A percentile compares a stretch with the other conserved stretches of the same genome.
These are phyloP conservation scores for Lodderomyces elongisporus DNA, from an alignment of 1,139 yeast species.

Conservation along the genomic window DNA sequence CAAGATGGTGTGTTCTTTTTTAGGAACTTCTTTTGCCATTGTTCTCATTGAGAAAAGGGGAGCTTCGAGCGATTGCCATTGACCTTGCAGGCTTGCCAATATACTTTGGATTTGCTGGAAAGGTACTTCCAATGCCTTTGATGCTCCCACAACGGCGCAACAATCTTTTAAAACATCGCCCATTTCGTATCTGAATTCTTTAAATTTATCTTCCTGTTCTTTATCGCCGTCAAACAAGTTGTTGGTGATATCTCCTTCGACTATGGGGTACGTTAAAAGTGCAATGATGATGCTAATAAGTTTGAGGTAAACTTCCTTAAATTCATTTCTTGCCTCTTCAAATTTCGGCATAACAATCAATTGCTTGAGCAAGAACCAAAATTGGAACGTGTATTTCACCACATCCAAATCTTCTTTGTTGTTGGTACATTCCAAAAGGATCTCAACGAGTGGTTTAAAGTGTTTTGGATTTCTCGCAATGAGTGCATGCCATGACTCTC, in stretches of 20 bases:
- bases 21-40: slow-evolving; percentile 88
- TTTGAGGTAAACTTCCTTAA: slow-evolving; percentile 56
- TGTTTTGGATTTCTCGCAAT: slow-evolving; percentile 69
- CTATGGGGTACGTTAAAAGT: slow-evolving; percentile 73
- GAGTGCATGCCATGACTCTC: slow-evolving; percentile 91
- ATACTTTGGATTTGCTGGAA: slow-evolving; percentile 46
- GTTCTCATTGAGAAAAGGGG: slow-evolving; percentile 86
- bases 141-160: slow-evolving; percentile 82
- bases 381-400: slow-evolving; percentile 84
- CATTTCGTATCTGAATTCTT: slow-evolving; percentile 91
- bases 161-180: slow-evolving; percentile 96
- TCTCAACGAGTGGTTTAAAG: slow-evolving; percentile 73
- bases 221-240: slow-evolving; percentile 53
- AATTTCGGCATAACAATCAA: slow-evolving; percentile 62
- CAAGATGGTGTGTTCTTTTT: slow-evolving; percentile 59
- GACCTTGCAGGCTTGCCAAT: slow-evolving; percentile 28
- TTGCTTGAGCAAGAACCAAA: slow-evolving; percentile 84
- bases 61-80: slow-evolving; percentile 90
- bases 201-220: slow-evolving; percentile 89
- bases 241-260: slow-evolving; percentile 32
- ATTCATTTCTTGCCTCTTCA: slow-evolving; percentile 51
- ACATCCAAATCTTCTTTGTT: slow-evolving; percentile 80
- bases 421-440: slow-evolving; percentile 57
- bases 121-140: slow-evolving; percentile 60
- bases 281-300: slow-evolving; percentile 63